phyloP scores from a whole-genome alignment of 148 eudicot genomes.

The Fagopyrum homotropicum region DNA sequence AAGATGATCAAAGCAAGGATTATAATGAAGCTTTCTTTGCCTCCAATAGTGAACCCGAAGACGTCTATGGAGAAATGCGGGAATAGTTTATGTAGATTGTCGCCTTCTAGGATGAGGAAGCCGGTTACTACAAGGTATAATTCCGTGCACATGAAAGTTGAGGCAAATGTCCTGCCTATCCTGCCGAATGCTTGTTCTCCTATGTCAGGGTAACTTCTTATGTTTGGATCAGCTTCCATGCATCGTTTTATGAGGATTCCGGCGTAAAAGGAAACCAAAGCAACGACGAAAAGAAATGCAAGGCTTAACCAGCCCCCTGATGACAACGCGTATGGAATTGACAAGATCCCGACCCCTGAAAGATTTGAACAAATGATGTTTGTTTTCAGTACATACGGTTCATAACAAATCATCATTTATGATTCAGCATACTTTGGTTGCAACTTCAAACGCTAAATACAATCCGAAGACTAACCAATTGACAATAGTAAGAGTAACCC shows the following conservation, averaged over 20 bases:
- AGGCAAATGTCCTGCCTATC: constrained; percentile 30
- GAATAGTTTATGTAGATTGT: constrained; percentile 36
- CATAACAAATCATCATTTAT: neutral
- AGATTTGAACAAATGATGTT: neutral
- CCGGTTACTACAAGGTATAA: constrained; percentile 50
- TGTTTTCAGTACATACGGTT: neutral
- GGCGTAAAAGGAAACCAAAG: constrained; percentile 33
- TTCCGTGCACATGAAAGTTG: constrained; percentile 34
- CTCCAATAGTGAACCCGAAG: constrained; percentile 25
- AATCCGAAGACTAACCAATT: no score
- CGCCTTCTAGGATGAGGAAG: constrained; percentile 56
- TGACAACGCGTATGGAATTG: constrained; percentile 42
- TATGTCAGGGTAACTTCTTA: constrained; percentile 42
- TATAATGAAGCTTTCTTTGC: constrained; percentile 34
- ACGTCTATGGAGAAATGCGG: constrained; percentile 21
- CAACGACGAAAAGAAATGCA: constrained; percentile 24
- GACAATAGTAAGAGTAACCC: no score
- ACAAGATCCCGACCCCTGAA: constrained; percentile 47
- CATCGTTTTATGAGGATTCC: constrained; percentile 44
- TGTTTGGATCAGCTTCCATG: constrained; percentile 38
- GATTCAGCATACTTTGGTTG: no score
- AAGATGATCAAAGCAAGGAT: constrained; percentile 31
- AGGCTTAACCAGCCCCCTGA: constrained; percentile 53
- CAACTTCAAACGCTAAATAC: no score
- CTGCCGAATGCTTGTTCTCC: constrained; percentile 49